Evolutionary conservation across 441 rosid species (phyloP), one percentile per base, ranked within the genome.

Genomic region (Pelargonium myrrhifolium): DNA sequence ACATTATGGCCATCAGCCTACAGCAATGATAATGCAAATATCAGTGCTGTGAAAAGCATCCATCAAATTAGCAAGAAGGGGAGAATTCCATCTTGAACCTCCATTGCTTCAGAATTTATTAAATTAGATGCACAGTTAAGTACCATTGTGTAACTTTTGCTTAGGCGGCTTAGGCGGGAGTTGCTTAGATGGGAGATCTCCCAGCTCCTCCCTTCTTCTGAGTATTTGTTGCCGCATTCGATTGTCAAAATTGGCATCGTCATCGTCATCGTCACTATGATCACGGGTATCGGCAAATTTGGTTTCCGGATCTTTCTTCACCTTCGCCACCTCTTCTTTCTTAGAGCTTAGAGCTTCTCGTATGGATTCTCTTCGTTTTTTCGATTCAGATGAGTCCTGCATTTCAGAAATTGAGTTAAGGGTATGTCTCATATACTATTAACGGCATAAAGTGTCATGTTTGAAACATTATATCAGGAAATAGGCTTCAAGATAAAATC

Each of bases 191-290:
- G 91, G 86, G 60, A 63, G 60, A 76, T 81, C 83, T 70, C 86
- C 89, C 73, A 86, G 70, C 70, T 93, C 94, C 65, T 81, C 81
- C 65, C 85, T 79, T 79, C 77, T 86, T 68, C 59, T 79, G 68
- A 90, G 93, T 77, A 90, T 83, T 74, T 82, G 87, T 53, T 78
- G 84, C 62, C 93, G 89, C 98, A 93, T 93, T 76, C 84, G 80
- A 58, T 86, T 86, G 82, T 93, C 96, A 84, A 93, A 93, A 72
- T 67, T 80, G 68, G 79, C 84, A 71, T 90, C 98, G 65, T 92
- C 85, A 12, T 80, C 82, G 1, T 77, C 75, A 15, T 31, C 37
- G 45, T 81, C 90, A 65, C 77, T 76, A 51, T 74, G 78, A 65
- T 74, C 85, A 69, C 63, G 67, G 62, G 76, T 66, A 76, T 74